Evolutionary conservation across 2,329 filamentous ascomycete species (phyloP).

Genomic region (Cladophialophora bantiana): DNA sequence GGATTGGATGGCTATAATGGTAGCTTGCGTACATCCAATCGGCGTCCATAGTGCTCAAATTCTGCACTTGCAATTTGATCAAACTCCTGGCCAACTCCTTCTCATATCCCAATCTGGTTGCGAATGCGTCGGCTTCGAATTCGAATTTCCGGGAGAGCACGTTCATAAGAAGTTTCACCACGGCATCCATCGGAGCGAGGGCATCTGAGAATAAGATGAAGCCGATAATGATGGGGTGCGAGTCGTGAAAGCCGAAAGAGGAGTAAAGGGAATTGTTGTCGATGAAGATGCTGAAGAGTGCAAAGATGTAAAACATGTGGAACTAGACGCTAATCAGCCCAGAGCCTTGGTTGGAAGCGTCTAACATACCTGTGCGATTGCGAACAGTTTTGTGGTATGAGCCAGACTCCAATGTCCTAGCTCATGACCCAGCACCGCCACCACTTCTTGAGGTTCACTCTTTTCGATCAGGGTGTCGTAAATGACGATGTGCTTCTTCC

Average conservation of each 20-base stretch:
- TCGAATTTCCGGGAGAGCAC: constrained; percentile 92
- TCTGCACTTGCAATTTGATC: constrained; percentile 98
- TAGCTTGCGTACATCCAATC: constrained; percentile 99
- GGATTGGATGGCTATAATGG: constrained; percentile 96
- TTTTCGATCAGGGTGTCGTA: constrained; percentile 98
- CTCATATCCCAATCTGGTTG: constrained; percentile 81
- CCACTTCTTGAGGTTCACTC: constrained; percentile 88
- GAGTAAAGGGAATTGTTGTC: constrained; percentile 91
- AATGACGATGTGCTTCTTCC: constrained; percentile 99
- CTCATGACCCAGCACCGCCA: constrained; percentile 93
- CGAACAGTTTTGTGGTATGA: constrained; percentile 90
- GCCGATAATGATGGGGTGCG: constrained; percentile 92
- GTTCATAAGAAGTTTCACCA: constrained; percentile 96
- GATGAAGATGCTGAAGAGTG: constrained; percentile 95
- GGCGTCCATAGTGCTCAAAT: constrained; percentile 97
- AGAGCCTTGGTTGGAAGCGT: background rate
- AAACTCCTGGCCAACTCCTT: constrained; percentile 83
- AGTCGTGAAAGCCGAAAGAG: constrained; percentile 83
- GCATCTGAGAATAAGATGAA: constrained; percentile 98
- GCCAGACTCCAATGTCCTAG: constrained; percentile 96
- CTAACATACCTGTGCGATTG: constrained; percentile 75
- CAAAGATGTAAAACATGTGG: constrained; percentile 96
- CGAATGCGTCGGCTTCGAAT: constrained; percentile 93
- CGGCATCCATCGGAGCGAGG: constrained; percentile 90
- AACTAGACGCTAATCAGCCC: constrained; percentile 58